Conservation (phyloP, 1,284 basidiomycete genomes). For the Ceraceosorus guamensis region DNA sequence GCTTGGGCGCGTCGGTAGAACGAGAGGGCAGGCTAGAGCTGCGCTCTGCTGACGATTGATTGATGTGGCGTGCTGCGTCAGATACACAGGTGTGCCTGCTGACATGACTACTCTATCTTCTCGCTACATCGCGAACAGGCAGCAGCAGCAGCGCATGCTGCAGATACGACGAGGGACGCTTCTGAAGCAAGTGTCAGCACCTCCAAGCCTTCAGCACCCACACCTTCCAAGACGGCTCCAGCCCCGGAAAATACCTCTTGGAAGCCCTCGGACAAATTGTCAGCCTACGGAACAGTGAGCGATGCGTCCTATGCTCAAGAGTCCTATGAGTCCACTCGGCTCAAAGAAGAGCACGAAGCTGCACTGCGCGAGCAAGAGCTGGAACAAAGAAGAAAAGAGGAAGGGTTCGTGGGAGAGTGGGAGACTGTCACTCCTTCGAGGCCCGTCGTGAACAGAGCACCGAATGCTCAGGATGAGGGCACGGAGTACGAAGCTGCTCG, state of each 20-base stretch:
- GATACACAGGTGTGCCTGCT: too few species aligned
- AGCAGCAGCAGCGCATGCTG: too few species aligned
- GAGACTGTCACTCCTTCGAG: slow-evolving; percentile 58
- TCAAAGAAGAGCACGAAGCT: not conserved
- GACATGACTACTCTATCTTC: too few species aligned
- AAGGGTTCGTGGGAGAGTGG: slow-evolving; percentile 79
- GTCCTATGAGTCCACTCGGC: not conserved
- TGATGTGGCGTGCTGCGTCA: too few species aligned
- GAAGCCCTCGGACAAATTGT: slow-evolving; percentile 59
- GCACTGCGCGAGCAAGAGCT: slow-evolving; percentile 37
- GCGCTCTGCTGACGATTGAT: too few species aligned
- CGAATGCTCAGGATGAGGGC: not conserved
- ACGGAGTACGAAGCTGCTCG: slow-evolving; percentile 26
- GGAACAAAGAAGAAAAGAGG: slow-evolving; percentile 58
- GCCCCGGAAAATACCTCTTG: slow-evolving; percentile 53
- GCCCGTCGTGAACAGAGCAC: not conserved
- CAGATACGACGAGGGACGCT: too few species aligned
- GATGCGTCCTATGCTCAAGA: not conserved
- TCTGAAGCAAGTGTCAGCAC: too few species aligned
- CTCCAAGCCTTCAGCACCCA: too few species aligned
- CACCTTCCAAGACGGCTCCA: too few species aligned
- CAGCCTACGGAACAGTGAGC: slow-evolving; percentile 59
- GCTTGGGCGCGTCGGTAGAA: not conserved
- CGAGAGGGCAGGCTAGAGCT: too few species aligned
- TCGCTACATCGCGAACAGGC: too few species aligned